phyloP scores from a whole-genome alignment of 176 grass and related monocot species.

The Stipa capillata region DNA sequence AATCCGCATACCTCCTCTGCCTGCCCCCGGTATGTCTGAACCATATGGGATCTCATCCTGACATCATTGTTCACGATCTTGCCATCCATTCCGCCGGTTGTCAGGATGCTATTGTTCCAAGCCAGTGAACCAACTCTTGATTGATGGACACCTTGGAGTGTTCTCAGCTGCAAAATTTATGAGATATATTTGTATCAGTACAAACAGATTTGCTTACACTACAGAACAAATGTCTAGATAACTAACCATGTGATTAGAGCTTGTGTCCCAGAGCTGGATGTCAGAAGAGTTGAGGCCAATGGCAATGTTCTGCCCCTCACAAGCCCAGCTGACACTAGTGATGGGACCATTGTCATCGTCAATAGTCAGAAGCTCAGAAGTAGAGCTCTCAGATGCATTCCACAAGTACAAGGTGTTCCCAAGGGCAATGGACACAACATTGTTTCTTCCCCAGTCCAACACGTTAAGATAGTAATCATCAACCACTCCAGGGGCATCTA shows the following conservation, averaged over 20 bases:
- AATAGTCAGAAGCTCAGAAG: constrained; percentile 40
- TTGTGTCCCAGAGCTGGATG: constrained; percentile 49
- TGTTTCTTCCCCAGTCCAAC: constrained; percentile 51
- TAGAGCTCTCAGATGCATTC: constrained; percentile 36
- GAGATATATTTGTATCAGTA: background rate
- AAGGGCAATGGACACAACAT: constrained; percentile 50
- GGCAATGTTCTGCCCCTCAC: constrained; percentile 43
- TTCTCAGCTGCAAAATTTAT: constrained; percentile 48
- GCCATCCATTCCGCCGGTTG: constrained; percentile 51
- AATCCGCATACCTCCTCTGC: constrained; percentile 43
- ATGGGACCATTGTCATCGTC: constrained; percentile 44
- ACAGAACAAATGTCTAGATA: background rate
- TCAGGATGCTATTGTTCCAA: constrained; percentile 59
- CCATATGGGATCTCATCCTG: constrained; percentile 26
- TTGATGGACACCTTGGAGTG: constrained; percentile 44
- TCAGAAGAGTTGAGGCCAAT: constrained; percentile 50
- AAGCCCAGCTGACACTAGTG: constrained; percentile 54
- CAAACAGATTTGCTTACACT: background rate
- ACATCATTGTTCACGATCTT: constrained; percentile 58
- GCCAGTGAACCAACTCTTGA: constrained; percentile 48
- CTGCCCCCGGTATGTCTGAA: constrained; percentile 39
- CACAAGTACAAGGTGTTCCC: constrained; percentile 52
- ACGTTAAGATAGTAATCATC: constrained; percentile 66
- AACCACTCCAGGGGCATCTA: constrained; percentile 43
- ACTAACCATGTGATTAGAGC: constrained; percentile 40